Evolutionary conservation across 139 green algal species (phyloP).

Genomic region (Picochlorum sp.): DNA sequence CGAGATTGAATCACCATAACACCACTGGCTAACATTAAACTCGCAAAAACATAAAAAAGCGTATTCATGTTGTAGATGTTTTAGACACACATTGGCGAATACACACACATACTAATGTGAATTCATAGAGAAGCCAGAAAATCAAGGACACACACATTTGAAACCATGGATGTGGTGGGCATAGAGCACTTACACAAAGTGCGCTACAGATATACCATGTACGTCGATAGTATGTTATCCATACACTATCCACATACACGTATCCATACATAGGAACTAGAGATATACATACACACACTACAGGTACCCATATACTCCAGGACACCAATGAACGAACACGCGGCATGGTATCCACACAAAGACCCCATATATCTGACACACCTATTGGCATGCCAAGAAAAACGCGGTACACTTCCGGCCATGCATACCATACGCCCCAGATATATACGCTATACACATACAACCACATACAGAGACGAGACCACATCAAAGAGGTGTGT

Average conservation of each 20-base stretch:
- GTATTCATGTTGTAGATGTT: slow-evolving; percentile 26
- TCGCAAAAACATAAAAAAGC: slow-evolving; percentile 54
- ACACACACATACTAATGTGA: slow-evolving; percentile 11
- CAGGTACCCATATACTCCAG: no score
- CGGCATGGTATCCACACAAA: neutral
- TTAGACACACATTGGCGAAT: slow-evolving; percentile 11
- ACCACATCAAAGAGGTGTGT: neutral
- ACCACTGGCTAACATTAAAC: slow-evolving; percentile 34
- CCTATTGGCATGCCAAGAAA: no score
- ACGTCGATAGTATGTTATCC: neutral
- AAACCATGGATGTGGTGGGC: slow-evolving; percentile 3
- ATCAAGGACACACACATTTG: neutral
- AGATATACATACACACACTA: no score
- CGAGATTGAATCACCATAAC: slow-evolving; percentile 46
- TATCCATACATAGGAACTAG: no score
- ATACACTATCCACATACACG: neutral
- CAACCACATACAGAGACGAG: neutral
- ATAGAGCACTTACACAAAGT: neutral
- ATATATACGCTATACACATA: neutral
- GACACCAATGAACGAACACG: neutral
- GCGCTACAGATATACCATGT: neutral
- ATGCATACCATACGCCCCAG: neutral
- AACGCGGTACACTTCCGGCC: neutral
- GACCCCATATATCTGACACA: neutral
- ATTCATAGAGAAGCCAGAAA: slow-evolving; percentile 9